Percentiles rank a stretch among this genome's conserved stretches.
These are phyloP conservation scores for Mentha longifolia DNA, from an alignment of 257 asterid species.

Conservation along the genomic window DNA sequence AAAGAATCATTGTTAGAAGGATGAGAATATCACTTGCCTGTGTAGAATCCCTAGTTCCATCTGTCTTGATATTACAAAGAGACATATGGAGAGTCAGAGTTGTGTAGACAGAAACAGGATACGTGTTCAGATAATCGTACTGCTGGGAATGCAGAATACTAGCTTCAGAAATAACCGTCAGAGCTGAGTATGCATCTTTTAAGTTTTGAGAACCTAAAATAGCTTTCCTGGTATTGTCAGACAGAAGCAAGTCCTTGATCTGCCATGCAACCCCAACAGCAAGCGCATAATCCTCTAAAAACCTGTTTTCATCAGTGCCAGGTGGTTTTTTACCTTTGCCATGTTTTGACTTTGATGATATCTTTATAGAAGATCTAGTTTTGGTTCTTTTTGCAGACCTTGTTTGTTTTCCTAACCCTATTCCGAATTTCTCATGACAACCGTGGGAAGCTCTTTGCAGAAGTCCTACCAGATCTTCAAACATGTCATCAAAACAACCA, in stretches of 20 bases:
- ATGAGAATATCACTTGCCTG: slow-evolving; percentile 63
- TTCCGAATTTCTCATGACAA: slow-evolving; percentile 54
- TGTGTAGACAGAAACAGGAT: slow-evolving; percentile 70
- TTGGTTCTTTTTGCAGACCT: slow-evolving; percentile 47
- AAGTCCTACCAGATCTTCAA: slow-evolving; percentile 60
- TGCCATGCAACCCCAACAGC: slow-evolving; percentile 93
- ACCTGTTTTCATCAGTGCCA: slow-evolving; percentile 32
- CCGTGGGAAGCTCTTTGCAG: slow-evolving; percentile 68
- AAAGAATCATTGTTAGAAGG: slow-evolving; percentile 20
- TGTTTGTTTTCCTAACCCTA: slow-evolving; percentile 40
- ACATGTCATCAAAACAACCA: slow-evolving; percentile 82
- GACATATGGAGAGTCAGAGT: slow-evolving; percentile 72
- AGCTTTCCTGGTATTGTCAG: slow-evolving; percentile 62
- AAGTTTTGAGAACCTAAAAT: slow-evolving; percentile 53
- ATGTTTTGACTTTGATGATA: slow-evolving; percentile 51
- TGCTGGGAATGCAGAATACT: slow-evolving; percentile 69
- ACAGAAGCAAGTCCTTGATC: slow-evolving; percentile 76
- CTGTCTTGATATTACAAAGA: slow-evolving; percentile 51
- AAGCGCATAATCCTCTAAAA: slow-evolving; percentile 64
- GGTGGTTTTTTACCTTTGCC: slow-evolving; percentile 44
- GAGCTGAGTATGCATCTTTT: slow-evolving; percentile 51
- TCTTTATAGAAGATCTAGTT: slow-evolving; percentile 42
- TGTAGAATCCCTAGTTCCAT: slow-evolving; percentile 37
- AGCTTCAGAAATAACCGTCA: slow-evolving; percentile 79
- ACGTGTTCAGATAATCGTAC: slow-evolving; percentile 49